Evolutionary conservation across 2,329 filamentous ascomycete genomes (phyloP).

Genomic region (Arthrobotrys sphaeroides): DNA sequence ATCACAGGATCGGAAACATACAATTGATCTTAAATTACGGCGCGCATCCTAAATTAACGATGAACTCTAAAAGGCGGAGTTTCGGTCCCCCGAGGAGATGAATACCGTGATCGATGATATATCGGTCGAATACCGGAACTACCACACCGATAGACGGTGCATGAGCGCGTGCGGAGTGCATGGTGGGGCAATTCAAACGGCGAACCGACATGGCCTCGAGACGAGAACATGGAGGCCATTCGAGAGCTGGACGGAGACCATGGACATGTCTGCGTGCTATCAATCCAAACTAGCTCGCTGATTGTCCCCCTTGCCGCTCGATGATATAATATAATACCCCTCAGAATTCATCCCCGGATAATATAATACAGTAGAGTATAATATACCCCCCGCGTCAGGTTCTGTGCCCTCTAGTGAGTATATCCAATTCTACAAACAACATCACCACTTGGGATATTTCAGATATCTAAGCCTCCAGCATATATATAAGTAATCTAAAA

Average conservation of each 20-base stretch:
- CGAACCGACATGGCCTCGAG: slow-evolving; percentile 20
- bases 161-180: neutral
- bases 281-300: slow-evolving; percentile 11
- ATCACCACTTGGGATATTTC: no score
- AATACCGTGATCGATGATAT: neutral
- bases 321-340: slow-evolving; percentile 12
- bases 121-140: slow-evolving; percentile 20
- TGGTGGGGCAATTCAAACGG: neutral
- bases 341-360: neutral
- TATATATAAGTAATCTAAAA: neutral
- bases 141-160: no score
- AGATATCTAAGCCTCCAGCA: no score
- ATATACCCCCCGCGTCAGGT: neutral
- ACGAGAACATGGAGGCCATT: slow-evolving; percentile 10
- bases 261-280: slow-evolving; percentile 5
- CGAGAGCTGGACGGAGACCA: slow-evolving; percentile 12
- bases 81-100: neutral
- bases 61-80: neutral
- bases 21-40: neutral
- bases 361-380: no score
- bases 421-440: neutral
- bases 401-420: no score
- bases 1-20: no score
- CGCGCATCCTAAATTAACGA: neutral
- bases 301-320: slow-evolving; percentile 3